phyloP scores from a whole-genome alignment of 257 asterid genomes.

The Lycium ferocissimum region DNA sequence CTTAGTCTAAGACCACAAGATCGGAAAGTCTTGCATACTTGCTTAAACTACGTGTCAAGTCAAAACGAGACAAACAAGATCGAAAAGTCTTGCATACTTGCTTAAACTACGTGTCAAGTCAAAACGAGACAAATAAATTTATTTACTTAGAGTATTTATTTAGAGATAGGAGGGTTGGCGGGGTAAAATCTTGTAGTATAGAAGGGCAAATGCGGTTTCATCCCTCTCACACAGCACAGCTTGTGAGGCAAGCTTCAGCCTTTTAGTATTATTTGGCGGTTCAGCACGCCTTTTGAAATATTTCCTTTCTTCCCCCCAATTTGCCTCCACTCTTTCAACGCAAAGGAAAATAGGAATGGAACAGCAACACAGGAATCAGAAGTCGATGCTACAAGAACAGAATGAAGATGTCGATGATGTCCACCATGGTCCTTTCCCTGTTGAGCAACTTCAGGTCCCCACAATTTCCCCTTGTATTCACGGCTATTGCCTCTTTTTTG shows the following conservation, averaged over 20 bases:
- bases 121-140: too few species aligned
- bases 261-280: constrained; percentile 38
- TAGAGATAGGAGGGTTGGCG: too few species aligned
- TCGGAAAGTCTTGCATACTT: too few species aligned
- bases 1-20: too few species aligned
- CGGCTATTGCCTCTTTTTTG: too few species aligned
- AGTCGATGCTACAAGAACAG: constrained; percentile 48
- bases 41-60: too few species aligned
- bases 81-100: too few species aligned
- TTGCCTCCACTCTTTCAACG: background rate
- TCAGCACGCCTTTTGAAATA: constrained; percentile 36
- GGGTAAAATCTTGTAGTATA: too few species aligned
- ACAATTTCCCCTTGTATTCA: background rate
- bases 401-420: constrained; percentile 69
- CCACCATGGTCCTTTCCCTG: constrained; percentile 81
- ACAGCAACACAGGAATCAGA: constrained; percentile 67
- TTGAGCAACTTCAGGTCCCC: constrained; percentile 84
- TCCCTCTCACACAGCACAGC: background rate
- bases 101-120: too few species aligned
- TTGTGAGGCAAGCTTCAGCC: constrained; percentile 25
- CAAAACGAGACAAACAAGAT: too few species aligned
- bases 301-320: background rate
- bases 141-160: too few species aligned
- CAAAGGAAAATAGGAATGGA: constrained; percentile 51
- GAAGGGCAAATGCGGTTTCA: background rate